Percentiles rank a stretch among this genome's conserved stretches.
phyloP scores from a whole-genome alignment of 305 asterid genomes.

The Fraxinus dipetala region DNA sequence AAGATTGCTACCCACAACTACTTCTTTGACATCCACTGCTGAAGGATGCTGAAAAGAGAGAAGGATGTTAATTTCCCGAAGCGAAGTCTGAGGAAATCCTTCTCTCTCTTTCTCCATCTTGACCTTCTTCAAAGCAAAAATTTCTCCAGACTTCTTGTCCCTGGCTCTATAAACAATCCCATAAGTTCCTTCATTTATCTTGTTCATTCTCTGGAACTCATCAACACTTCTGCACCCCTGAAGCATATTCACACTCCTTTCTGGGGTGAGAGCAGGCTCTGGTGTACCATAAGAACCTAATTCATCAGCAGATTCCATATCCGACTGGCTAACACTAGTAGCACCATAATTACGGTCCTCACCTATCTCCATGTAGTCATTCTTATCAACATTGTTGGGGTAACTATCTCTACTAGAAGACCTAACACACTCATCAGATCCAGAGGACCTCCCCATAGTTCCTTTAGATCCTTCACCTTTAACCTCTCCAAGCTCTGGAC shows the following conservation, averaged over 20 bases:
- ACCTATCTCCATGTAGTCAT: conserved; percentile 49
- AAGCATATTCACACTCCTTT: conserved; percentile 83
- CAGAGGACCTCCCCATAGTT: conserved; percentile 41
- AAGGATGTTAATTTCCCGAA: conserved; percentile 84
- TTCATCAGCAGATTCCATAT: conserved; percentile 59
- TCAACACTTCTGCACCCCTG: conserved; percentile 90
- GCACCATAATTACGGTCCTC: conserved; percentile 37
- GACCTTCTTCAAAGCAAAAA: conserved; percentile 93
- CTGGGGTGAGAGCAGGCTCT: conserved; percentile 44
- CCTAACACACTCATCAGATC: conserved; percentile 54
- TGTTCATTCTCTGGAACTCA: conserved; percentile 85
- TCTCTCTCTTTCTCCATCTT: conserved; percentile 94
- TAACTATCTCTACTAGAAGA: conserved; percentile 66
- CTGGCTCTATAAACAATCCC: conserved; percentile 88
- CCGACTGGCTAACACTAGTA: conserved; percentile 46
- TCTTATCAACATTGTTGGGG: conserved; percentile 37
- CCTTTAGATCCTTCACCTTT: conserved; percentile 49
- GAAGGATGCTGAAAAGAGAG: conserved; percentile 75
- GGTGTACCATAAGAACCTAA: conserved; percentile 42
- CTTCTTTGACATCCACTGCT: conserved; percentile 87
- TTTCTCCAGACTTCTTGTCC: conserved; percentile 79
- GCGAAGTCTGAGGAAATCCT: conserved; percentile 86
- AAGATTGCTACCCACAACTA: conserved; percentile 71
- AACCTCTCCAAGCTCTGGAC: conserved; percentile 57
- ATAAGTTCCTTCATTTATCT: conserved; percentile 91